Conservation (phyloP, 441 rosid genomes). For the Mallotus japonicus region DNA sequence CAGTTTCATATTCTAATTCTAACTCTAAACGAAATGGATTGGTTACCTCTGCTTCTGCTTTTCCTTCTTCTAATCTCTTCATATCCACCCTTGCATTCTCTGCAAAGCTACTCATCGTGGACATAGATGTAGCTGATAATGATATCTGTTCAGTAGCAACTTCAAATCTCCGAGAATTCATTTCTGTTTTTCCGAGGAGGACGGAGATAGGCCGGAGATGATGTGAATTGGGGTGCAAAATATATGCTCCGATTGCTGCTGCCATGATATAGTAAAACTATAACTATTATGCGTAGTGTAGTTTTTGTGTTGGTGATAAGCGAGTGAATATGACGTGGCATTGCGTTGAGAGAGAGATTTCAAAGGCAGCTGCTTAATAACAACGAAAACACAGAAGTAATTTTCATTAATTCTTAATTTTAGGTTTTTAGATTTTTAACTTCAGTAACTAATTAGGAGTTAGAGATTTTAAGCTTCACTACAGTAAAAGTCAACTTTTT, state of each 20-base stretch:
- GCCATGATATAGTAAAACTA: not conserved
- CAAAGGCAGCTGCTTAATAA: too few relatives aligned
- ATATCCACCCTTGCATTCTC: conserved; percentile 11
- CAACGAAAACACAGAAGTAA: too few relatives aligned
- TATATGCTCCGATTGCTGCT: conserved; percentile 13
- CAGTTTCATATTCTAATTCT: conserved; percentile 13
- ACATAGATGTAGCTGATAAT: not conserved
- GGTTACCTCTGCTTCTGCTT: not conserved
- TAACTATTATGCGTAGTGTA: too few relatives aligned
- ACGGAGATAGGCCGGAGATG: conserved; percentile 1
- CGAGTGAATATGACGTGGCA: not conserved
- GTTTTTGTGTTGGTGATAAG: not conserved
- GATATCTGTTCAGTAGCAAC: conserved; percentile 15
- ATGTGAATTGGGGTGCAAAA: not conserved
- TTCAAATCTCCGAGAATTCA: conserved; percentile 6
- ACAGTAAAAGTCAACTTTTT: too few relatives aligned
- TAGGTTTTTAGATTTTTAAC: too few relatives aligned
- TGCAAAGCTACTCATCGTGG: conserved; percentile 6
- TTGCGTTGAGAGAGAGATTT: not conserved
- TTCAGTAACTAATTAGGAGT: too few relatives aligned
- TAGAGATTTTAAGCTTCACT: too few relatives aligned
- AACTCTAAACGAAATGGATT: conserved; percentile 5
- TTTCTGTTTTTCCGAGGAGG: conserved; percentile 5
- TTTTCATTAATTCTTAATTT: too few relatives aligned
- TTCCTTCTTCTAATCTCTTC: not conserved